Percentiles rank a stretch among this genome's conserved stretches.
These are phyloP conservation scores for Pseudopediastrum boryanum DNA, from an alignment of 139 green algal genomes.

Conservation along the genomic window DNA sequence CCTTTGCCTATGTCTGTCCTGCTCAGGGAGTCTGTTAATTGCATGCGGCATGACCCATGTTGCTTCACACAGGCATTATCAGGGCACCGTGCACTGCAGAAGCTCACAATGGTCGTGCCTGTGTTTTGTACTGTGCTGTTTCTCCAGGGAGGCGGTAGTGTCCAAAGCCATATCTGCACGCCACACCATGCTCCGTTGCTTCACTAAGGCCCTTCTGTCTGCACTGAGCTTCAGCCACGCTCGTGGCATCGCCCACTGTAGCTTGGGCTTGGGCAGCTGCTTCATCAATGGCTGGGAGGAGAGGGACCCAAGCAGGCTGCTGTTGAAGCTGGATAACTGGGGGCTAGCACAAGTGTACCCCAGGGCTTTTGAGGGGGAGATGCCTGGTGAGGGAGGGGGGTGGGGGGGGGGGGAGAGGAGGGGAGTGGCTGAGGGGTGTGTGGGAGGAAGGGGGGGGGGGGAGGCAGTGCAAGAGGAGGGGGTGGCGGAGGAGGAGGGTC, in stretches of 20 bases:
- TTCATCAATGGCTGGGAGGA: slow-evolving; percentile 24
- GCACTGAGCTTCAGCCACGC: slow-evolving; percentile 62
- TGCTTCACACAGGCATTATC: background rate
- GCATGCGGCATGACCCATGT: no score
- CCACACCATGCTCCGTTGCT: slow-evolving; percentile 25
- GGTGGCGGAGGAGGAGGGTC: background rate
- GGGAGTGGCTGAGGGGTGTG: background rate
- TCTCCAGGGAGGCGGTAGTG: slow-evolving; percentile 10
- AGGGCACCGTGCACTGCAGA: background rate
- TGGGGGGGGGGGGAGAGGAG: background rate
- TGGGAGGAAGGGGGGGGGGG: background rate
- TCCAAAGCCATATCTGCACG: slow-evolving; percentile 11
- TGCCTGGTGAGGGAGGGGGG: background rate
- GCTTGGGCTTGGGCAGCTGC: slow-evolving; percentile 45
- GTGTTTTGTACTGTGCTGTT: background rate
- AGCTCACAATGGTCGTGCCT: background rate
- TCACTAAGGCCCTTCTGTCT: slow-evolving; percentile 36
- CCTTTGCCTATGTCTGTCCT: background rate
- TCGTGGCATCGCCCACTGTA: slow-evolving; percentile 60
- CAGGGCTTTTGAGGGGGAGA: background rate
- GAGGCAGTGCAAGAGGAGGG: background rate
- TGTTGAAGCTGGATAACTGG: slow-evolving; percentile 65
- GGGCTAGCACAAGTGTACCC: slow-evolving; percentile 24
- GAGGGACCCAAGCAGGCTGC: slow-evolving; percentile 42
- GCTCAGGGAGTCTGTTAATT: background rate